Conservation (phyloP, 495 filamentous ascomycete genomes). For the Podospora didyma region DNA sequence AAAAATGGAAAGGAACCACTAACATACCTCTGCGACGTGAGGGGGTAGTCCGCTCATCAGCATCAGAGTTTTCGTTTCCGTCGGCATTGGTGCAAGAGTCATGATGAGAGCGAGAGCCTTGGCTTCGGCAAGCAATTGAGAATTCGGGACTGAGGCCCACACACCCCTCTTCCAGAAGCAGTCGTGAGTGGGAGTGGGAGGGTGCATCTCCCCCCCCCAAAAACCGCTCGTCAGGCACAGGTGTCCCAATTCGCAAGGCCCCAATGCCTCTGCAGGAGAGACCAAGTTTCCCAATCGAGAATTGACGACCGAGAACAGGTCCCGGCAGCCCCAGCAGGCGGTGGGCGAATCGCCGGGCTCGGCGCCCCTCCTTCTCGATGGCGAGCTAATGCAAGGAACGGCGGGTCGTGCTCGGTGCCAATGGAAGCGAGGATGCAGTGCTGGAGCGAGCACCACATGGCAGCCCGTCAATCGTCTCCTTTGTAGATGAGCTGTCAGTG, state of each 20-base stretch:
- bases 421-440: neutral
- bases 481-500: neutral
- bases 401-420: neutral
- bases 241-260: too few species aligned
- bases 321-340: neutral
- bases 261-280: neutral
- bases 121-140: neutral
- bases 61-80: neutral
- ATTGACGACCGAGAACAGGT: neutral
- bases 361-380: neutral
- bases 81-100: neutral
- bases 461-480: neutral
- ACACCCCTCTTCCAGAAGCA: neutral
- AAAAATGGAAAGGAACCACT: too few species aligned
- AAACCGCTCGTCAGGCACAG: neutral
- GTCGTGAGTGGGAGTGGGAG: neutral
- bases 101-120: neutral
- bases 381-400: constrained; percentile 4
- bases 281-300: neutral
- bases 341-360: neutral
- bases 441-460: constrained; percentile 2
- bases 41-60: neutral
- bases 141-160: neutral
- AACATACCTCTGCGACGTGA: neutral
- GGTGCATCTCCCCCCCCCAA: neutral